Base-by-base conservation (phyloP, 257 asterid species). In the Agastache rugosa region DNA sequence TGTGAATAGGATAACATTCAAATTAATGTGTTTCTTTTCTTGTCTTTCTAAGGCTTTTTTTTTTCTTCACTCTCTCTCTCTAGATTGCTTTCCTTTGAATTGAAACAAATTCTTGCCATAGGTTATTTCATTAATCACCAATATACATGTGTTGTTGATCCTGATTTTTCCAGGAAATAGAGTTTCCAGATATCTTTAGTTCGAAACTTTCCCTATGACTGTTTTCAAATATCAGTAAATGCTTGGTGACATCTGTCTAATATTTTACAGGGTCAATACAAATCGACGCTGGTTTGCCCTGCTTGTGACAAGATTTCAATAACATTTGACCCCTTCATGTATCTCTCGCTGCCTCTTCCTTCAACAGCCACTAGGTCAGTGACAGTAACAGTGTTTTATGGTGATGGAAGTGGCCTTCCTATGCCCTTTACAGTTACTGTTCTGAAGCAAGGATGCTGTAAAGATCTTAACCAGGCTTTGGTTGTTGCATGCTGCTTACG, bases 241-340 rank as follows among this genome's bases (percentile, higher is more conserved):
- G 10, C 73, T 37, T 50, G 62, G 44, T 71, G 72, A n/a, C 20
- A 51, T 41, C 45, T 67, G 54, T 67, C 69, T 71, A 72, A 83
- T 41, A 60, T 77, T 77, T 82, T 59, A 20, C 96, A 95, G 98
- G 99, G 98, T 48, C 99, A 95, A 85, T 95, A 92, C 84, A 95
- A 89, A 85, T 95, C 98, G 14, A 95, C 98, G 4, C 78, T 95
- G 85, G 93, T 92, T 65, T 95, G 99, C 86, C 98, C 99, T 17
- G 81, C 25, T 63, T 95, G 98, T 83, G 73, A 78, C 79, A 90
- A 95, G 85, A 86, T 95, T 72, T 95, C 99, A 1, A 92, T 95
- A 62, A 90, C 98, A 37, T 95, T 92, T 78, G 99, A 95, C 79
- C 98, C 99, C 67, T 95, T 92, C 90, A 92, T 95, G 99, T 95